Percentiles rank a stretch among this genome's conserved stretches.
These are phyloP conservation scores for Fusarium sp. DNA, from an alignment of 2,329 filamentous ascomycete genomes.

Conservation along the genomic window DNA sequence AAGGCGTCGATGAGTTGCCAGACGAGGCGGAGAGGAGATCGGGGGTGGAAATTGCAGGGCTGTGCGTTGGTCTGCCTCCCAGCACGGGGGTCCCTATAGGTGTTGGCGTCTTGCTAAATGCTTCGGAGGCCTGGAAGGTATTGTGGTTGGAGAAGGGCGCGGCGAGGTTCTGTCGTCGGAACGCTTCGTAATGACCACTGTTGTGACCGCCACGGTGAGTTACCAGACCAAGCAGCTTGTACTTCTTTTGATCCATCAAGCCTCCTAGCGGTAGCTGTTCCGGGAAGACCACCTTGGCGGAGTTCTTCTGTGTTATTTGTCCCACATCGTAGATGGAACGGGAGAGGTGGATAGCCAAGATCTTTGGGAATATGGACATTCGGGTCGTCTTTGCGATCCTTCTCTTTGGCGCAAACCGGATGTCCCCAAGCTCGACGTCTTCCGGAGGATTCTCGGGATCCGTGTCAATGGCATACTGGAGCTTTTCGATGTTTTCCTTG, in stretches of 20 bases:
- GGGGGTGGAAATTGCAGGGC: slow-evolving; percentile 62
- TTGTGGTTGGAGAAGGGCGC: slow-evolving; percentile 86
- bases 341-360: slow-evolving; percentile 92
- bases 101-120: slow-evolving; percentile 75
- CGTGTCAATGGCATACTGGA: slow-evolving; percentile 78
- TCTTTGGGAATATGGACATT: slow-evolving; percentile 87
- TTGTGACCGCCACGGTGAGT: slow-evolving; percentile 97
- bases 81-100: slow-evolving; percentile 64
- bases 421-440: slow-evolving; percentile 80
- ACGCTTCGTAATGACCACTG: slow-evolving; percentile 97
- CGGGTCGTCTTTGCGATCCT: slow-evolving; percentile 89
- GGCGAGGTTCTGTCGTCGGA: slow-evolving; percentile 84
- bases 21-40: slow-evolving; percentile 61
- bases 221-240: slow-evolving; percentile 87
- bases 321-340: slow-evolving; percentile 89
- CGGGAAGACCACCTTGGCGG: slow-evolving; percentile 92
- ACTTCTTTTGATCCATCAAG: slow-evolving; percentile 81
- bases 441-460: slow-evolving; percentile 84
- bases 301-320: slow-evolving; percentile 87
- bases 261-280: slow-evolving; percentile 87
- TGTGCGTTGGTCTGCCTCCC: slow-evolving; percentile 55
- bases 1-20: slow-evolving; percentile 55
- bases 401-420: slow-evolving; percentile 80
- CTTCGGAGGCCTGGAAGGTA: slow-evolving; percentile 80
- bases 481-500: slow-evolving; percentile 71